A percentile compares a stretch with the other conserved stretches of the same genome.
These are phyloP conservation scores for Alloteropsis angusta DNA, from an alignment of 202 grass and related monocot genomes.

Conservation along the genomic window DNA sequence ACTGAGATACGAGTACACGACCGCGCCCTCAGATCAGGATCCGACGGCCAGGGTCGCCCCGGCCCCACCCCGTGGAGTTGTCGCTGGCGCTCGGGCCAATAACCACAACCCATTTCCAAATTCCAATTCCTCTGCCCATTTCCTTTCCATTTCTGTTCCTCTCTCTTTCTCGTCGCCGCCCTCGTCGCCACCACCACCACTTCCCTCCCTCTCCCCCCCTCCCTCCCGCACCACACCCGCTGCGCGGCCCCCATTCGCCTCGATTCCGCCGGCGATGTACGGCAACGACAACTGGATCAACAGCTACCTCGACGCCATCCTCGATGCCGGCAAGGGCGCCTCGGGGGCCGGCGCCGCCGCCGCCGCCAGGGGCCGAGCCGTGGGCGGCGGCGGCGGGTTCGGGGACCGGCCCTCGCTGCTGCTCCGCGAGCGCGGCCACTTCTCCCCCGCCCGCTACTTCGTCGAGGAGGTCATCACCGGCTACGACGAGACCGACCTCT, in stretches of 20 bases:
- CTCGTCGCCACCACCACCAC: conserved; percentile 6
- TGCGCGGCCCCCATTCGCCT: not conserved
- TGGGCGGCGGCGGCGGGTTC: not conserved
- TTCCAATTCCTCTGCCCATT: not conserved
- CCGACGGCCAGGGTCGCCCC: not conserved
- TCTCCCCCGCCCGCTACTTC: conserved; percentile 84
- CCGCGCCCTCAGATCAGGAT: not conserved
- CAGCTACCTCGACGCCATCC: conserved; percentile 76
- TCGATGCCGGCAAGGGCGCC: conserved; percentile 52
- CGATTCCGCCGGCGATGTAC: conserved; percentile 42
- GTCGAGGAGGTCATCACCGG: conserved; percentile 99
- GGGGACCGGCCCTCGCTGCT: conserved; percentile 55
- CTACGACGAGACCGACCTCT: conserved; percentile 97
- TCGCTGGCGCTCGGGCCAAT: not conserved
- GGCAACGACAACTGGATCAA: conserved; percentile 90
- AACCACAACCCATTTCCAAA: conserved; percentile 12
- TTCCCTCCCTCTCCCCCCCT: not conserved
- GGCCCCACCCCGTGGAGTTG: not conserved
- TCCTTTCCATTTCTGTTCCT: not conserved
- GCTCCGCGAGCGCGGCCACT: conserved; percentile 83
- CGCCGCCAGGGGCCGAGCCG: not conserved
- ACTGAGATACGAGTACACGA: not conserved
- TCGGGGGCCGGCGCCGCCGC: not conserved
- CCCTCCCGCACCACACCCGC: not conserved
- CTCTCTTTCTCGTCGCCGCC: not conserved